These are phyloP conservation scores for Juncus inflexus DNA, from an alignment of 176 grass and related monocot species.

Conservation along the genomic window DNA sequence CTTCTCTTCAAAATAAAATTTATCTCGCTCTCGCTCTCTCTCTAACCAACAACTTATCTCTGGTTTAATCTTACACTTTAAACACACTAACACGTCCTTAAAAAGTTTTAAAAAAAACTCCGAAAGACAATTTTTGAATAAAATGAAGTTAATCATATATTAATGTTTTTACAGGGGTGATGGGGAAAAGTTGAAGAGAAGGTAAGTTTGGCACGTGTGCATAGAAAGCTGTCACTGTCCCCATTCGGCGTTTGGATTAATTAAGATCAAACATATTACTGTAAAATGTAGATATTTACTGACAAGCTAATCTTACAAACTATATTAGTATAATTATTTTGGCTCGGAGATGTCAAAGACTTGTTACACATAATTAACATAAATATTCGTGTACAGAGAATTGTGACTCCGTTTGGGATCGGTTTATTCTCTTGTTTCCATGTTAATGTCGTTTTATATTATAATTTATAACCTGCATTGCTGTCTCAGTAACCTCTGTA, in stretches of 20 bases:
- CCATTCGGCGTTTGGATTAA: slow-evolving; percentile 29
- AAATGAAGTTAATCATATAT: background rate
- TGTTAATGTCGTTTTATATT: too few relatives aligned
- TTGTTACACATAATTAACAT: too few relatives aligned
- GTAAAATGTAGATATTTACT: too few relatives aligned
- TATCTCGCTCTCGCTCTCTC: background rate
- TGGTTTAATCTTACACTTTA: slow-evolving; percentile 6
- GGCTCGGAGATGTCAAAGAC: too few relatives aligned
- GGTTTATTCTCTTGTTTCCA: too few relatives aligned
- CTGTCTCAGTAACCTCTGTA: too few relatives aligned
- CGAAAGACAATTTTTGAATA: background rate
- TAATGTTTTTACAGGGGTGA: background rate
- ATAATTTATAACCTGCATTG: too few relatives aligned
- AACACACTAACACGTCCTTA: slow-evolving; percentile 13
- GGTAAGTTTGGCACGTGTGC: slow-evolving; percentile 49
- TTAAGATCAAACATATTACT: too few relatives aligned
- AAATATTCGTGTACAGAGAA: too few relatives aligned
- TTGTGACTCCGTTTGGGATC: too few relatives aligned
- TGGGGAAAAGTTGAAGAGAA: background rate
- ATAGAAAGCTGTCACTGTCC: slow-evolving; percentile 37
- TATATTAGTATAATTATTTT: too few relatives aligned
- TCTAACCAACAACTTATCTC: slow-evolving; percentile 12
- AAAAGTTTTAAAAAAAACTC: slow-evolving; percentile 4
- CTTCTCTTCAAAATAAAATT: slow-evolving; percentile 2
- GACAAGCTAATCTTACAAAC: too few relatives aligned